A percentile compares a stretch with the other conserved stretches of the same genome.
Conservation (phyloP, 495 filamentous ascomycete species). For the Arthonia radiata region DNA sequence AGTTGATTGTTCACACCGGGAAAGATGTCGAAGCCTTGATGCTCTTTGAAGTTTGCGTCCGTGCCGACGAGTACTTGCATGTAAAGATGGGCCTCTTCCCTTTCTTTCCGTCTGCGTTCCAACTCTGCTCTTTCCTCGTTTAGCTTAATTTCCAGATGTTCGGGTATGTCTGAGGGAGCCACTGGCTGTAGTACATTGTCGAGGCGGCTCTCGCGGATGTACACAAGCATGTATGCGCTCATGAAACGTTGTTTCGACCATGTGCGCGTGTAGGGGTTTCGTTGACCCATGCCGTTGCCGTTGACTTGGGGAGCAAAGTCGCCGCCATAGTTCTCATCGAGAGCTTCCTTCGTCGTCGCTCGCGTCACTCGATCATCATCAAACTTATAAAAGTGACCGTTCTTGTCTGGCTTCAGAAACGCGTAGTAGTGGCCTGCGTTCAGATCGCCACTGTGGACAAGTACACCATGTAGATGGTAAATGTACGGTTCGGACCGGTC, state of each 20-base stretch:
- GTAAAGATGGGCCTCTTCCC: conserved; percentile 82
- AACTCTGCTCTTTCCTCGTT: conserved; percentile 55
- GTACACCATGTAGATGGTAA: conserved; percentile 81
- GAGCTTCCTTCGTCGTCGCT: conserved; percentile 69
- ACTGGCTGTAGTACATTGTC: conserved; percentile 61
- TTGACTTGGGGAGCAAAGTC: conserved; percentile 41
- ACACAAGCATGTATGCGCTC: conserved; percentile 95
- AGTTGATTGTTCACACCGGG: neutral
- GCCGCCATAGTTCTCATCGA: conserved; percentile 93
- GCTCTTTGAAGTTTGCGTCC: conserved; percentile 49
- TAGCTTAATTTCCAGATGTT: conserved; percentile 57
- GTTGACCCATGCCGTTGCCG: conserved; percentile 24
- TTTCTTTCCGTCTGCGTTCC: conserved; percentile 56
- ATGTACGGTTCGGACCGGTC: conserved; percentile 72
- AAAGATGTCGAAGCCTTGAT: conserved; percentile 61
- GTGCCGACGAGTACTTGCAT: conserved; percentile 58
- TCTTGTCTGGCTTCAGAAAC: conserved; percentile 77
- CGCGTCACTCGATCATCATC: conserved; percentile 92
- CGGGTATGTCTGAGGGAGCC: conserved; percentile 47
- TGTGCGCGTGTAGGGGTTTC: conserved; percentile 41
- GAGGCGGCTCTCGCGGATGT: conserved; percentile 63
- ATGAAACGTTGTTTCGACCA: conserved; percentile 46
- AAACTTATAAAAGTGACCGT: conserved; percentile 87
- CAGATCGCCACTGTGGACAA: conserved; percentile 88
- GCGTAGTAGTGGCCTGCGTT: conserved; percentile 99